phyloP scores from a whole-genome alignment of 192 early-diverging fungal genomes.

The Mortierella antarctica region DNA sequence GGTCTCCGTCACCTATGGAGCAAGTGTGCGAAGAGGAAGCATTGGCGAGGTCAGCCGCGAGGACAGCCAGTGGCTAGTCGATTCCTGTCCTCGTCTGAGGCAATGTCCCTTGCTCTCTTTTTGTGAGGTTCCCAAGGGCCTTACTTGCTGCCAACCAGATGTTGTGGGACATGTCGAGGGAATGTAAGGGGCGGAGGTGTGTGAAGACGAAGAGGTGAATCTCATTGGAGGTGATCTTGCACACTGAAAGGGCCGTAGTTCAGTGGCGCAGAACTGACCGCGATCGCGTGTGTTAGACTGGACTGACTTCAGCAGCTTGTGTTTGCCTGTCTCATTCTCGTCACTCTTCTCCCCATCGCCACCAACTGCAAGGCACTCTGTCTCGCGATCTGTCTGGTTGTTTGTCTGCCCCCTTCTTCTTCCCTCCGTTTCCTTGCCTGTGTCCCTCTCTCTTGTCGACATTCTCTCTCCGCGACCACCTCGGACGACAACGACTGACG shows the following conservation, averaged over 20 bases:
- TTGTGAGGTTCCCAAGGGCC: neutral
- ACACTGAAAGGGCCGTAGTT: neutral
- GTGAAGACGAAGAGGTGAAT: neutral
- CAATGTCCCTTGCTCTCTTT: neutral
- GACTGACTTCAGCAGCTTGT: neutral
- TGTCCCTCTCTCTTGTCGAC: neutral
- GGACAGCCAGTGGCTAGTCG: too few species aligned
- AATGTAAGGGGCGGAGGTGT: neutral
- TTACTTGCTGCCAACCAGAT: constrained; percentile 43
- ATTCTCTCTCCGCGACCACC: neutral
- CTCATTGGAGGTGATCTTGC: too few species aligned
- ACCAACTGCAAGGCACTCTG: too few species aligned
- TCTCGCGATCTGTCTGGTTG: too few species aligned
- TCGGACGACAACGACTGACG: neutral
- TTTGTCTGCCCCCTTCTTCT: too few species aligned
- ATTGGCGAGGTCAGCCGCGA: too few species aligned
- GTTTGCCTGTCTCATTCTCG: too few species aligned
- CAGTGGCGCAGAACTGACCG: constrained; percentile 32
- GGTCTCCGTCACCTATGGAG: constrained; percentile 33
- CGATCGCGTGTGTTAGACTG: neutral
- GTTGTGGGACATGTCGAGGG: constrained; percentile 27
- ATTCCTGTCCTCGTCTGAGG: neutral
- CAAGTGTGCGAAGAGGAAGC: too few species aligned
- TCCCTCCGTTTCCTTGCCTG: too few species aligned
- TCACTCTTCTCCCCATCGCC: too few species aligned